A percentile compares a stretch with the other conserved stretches of the same genome.
Evolutionary conservation across 805 yeast genomes (phyloP).

Genomic region (Ogataea ganodermae): DNA sequence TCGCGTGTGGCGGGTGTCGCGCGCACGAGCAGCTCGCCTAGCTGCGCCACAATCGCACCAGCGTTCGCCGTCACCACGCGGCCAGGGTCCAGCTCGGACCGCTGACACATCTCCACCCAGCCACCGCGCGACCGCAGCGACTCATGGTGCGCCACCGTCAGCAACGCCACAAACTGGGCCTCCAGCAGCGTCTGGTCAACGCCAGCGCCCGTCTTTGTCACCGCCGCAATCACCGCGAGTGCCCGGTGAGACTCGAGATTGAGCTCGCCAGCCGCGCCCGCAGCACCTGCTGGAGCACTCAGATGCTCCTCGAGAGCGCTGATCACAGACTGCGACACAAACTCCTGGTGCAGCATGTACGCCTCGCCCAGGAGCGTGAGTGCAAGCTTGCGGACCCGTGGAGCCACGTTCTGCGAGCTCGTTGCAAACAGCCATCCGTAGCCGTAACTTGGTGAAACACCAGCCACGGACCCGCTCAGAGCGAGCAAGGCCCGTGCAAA

Average conservation of each 20-base stretch:
- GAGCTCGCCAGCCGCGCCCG: constrained; percentile 20
- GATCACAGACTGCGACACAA: constrained; percentile 48
- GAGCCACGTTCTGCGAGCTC: constrained; percentile 42
- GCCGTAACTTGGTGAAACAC: constrained; percentile 37
- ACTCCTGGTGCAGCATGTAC: constrained; percentile 38
- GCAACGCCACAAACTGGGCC: constrained; percentile 39
- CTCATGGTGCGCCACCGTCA: constrained; percentile 48
- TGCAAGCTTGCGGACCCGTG: constrained; percentile 39
- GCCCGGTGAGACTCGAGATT: constrained; percentile 30
- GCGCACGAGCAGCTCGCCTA: constrained; percentile 15
- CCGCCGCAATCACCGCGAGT: constrained; percentile 39
- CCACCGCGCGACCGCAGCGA: constrained; percentile 43
- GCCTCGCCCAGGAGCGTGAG: constrained; percentile 35
- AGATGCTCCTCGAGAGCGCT: too few relatives aligned
- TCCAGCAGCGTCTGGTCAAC: constrained; percentile 29
- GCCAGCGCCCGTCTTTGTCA: constrained; percentile 35
- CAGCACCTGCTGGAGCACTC: too few relatives aligned
- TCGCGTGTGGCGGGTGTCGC: constrained; percentile 32
- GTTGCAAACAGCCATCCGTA: constrained; percentile 50
- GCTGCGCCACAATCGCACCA: constrained; percentile 28
- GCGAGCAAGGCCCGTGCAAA: constrained; percentile 47
- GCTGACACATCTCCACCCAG: constrained; percentile 78
- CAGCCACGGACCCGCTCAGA: constrained; percentile 26
- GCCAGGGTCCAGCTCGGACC: constrained; percentile 66
- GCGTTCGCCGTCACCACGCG: constrained; percentile 41